Evolutionary conservation across 139 green algal genomes (phyloP), one percentile per base, ranked within the genome.

Genomic region (Ettlia oleoabundans): DNA sequence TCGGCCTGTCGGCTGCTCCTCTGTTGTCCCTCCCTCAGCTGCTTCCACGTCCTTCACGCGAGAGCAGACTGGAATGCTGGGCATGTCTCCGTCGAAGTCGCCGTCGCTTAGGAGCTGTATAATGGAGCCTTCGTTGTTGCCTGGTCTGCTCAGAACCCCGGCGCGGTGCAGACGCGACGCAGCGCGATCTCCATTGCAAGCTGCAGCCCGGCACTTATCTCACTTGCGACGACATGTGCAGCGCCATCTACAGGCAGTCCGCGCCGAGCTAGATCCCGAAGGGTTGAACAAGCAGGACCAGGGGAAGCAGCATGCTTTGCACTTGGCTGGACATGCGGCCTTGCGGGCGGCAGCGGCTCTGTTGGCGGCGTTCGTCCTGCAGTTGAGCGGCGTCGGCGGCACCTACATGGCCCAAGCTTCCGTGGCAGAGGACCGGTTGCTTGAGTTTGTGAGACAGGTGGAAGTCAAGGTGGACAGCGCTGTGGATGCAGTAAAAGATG

Each of bases 341-440:
- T 28, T 81, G 58, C 75, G 38, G 26, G 40, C 58, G 5, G 55
- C 33, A 2, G 33, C 58, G 30, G 75, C 58, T 10, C 75, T 81
- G 28, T 21, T 58, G 58, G 75, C 75, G 58, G 75, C 75, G 38
- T 26, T 81, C 0, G n/a, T 69, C 33, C 51, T 87, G 32, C 62
- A 78, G 33, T 64, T 87, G 10, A 75, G 82, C 33, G 77, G 38
- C 63, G 52, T 24, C 30, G 71, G 74, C 33, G 61, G 32, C 62
- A 15, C 42, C 70, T 55, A 30, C 28, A 42, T 68, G 18, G 78
- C 66, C 1, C 51, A 55, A 2, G 66, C 76, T 15, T 86, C 82
- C 5, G 77, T 58, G 7, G 70, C 83, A 35, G 85, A 89, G 76
- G 85, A 89, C 43, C 10, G 22, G 8, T 42, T 89, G 41, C 63